phyloP scores from a whole-genome alignment of 2,329 filamentous ascomycete genomes.

The Monilinia vaccinii-corymbosi region DNA sequence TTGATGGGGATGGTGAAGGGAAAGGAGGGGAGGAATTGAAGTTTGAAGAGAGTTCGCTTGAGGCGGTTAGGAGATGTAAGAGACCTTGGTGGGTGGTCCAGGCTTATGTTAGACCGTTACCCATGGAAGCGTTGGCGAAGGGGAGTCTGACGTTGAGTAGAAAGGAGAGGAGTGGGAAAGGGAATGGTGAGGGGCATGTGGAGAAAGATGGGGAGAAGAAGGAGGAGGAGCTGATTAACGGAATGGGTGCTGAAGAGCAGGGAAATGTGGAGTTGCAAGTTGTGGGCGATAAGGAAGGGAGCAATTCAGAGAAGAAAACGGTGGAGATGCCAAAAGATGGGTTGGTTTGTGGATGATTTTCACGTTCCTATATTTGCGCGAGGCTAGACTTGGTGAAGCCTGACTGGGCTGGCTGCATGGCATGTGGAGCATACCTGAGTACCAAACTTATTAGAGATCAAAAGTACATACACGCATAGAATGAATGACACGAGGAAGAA shows the following conservation, averaged over 20 bases:
- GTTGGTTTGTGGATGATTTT: slow-evolving; percentile 19
- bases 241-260: background rate
- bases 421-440: background rate
- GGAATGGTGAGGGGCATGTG: slow-evolving; percentile 55
- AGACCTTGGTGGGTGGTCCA: slow-evolving; percentile 88
- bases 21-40: slow-evolving; percentile 17
- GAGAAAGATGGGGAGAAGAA: slow-evolving; percentile 31
- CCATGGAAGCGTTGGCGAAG: slow-evolving; percentile 77
- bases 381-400: background rate
- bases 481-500: background rate
- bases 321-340: slow-evolving; percentile 24
- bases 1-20: slow-evolving; percentile 26
- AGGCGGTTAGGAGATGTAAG: slow-evolving; percentile 63
- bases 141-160: slow-evolving; percentile 68
- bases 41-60: slow-evolving; percentile 49
- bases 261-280: background rate
- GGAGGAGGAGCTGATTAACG: slow-evolving; percentile 18
- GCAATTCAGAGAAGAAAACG: slow-evolving; percentile 9
- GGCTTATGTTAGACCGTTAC: slow-evolving; percentile 76
- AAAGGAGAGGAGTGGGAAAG: slow-evolving; percentile 45
- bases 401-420: background rate
- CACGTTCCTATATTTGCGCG: background rate
- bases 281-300: background rate
- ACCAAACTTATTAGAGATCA: background rate
- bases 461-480: background rate